Evolutionary conservation across 805 yeast genomes (phyloP).

Genomic region (Starmerella bombi): DNA sequence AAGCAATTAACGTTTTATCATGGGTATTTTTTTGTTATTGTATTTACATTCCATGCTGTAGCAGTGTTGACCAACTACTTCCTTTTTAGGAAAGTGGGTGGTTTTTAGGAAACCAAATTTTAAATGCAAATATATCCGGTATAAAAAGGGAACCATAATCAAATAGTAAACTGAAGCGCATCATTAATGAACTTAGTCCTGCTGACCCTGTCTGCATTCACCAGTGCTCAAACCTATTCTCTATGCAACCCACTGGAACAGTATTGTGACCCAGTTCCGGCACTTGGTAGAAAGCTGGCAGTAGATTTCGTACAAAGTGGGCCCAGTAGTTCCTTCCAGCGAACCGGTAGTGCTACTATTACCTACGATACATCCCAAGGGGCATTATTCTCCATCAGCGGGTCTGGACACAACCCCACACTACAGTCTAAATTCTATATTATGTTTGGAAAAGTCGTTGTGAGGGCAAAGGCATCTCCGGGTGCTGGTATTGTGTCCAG

Average conservation of each 20-base stretch:
- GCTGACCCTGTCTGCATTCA: no score
- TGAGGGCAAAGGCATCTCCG: constrained; percentile 51
- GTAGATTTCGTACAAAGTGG: constrained; percentile 37
- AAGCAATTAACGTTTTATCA: no score
- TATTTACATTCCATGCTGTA: no score
- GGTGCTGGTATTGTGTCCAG: constrained; percentile 75
- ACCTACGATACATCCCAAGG: constrained; percentile 44
- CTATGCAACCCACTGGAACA: constrained; percentile 36
- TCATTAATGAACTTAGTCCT: no score
- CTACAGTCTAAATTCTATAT: constrained; percentile 41
- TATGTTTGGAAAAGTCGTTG: constrained; percentile 81
- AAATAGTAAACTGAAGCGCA: no score
- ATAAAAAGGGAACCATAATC: no score
- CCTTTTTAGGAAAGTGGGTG: no score
- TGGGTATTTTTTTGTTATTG: no score
- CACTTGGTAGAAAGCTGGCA: constrained; percentile 44
- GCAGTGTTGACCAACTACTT: no score
- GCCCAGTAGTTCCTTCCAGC: constrained; percentile 24
- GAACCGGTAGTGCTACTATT: constrained; percentile 18
- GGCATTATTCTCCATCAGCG: constrained; percentile 42
- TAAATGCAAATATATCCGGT: no score
- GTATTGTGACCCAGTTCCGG: constrained; percentile 40
- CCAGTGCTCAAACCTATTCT: constrained; percentile 25
- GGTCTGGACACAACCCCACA: constrained; percentile 58
- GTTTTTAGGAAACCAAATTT: no score